Evolutionary conservation across 2,329 filamentous ascomycete genomes (phyloP).

Genomic region (Neopestalotiopsis clavispora): DNA sequence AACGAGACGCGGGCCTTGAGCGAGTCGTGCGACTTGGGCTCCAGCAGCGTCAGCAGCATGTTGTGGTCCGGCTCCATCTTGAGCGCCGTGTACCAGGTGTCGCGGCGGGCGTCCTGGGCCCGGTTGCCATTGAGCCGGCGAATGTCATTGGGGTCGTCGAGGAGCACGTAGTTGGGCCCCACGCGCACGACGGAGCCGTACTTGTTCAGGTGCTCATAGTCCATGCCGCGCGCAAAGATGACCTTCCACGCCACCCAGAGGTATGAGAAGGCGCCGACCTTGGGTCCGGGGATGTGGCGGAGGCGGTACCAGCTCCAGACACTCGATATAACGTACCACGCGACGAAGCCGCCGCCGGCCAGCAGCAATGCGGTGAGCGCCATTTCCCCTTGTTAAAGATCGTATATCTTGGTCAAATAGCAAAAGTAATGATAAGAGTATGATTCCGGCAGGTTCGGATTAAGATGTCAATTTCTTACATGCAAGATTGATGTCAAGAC

Average conservation of each 20-base stretch:
- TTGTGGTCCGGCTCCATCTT: constrained; percentile 58
- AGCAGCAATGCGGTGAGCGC: neutral
- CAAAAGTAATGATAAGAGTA: too few species aligned
- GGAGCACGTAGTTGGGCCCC: constrained; percentile 47
- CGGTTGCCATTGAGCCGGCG: constrained; percentile 40
- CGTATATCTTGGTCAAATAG: neutral
- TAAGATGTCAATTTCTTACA: neutral
- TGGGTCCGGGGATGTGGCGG: constrained; percentile 11
- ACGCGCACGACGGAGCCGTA: constrained; percentile 45
- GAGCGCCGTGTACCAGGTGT: constrained; percentile 52
- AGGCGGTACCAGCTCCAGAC: constrained; percentile 15
- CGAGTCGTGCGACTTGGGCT: constrained; percentile 46
- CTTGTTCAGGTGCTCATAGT: constrained; percentile 16
- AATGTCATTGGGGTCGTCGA: constrained; percentile 43
- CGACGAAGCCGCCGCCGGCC: neutral
- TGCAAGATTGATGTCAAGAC: too few species aligned
- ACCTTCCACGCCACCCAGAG: constrained; percentile 13
- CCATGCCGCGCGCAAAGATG: neutral
- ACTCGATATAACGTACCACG: constrained; percentile 15
- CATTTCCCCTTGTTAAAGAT: neutral
- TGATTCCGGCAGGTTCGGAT: too few species aligned
- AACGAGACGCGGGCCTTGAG: constrained; percentile 45
- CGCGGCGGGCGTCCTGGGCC: constrained; percentile 39
- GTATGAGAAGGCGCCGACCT: constrained; percentile 10
- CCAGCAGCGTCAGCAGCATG: constrained; percentile 54